phyloP scores from a whole-genome alignment of 2,329 filamentous ascomycete species.

The Phyllosticta citrichinensis region DNA sequence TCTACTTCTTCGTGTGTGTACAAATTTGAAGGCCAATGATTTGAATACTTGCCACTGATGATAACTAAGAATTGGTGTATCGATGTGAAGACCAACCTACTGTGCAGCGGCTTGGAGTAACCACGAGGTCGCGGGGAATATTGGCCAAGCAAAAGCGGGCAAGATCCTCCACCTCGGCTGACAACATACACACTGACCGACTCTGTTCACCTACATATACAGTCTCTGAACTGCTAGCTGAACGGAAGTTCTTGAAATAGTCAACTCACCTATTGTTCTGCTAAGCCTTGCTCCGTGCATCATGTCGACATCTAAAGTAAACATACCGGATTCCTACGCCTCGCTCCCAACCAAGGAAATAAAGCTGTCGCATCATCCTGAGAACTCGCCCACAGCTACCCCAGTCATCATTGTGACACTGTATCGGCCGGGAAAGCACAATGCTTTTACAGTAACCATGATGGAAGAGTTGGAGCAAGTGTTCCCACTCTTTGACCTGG shows the following conservation, averaged over 20 bases:
- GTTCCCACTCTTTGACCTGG: conserved; percentile 42
- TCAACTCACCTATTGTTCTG: neutral
- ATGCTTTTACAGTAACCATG: conserved; percentile 61
- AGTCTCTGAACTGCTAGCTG: no score
- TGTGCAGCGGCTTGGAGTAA: neutral
- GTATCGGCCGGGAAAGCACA: conserved; percentile 54
- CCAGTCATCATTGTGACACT: conserved; percentile 54
- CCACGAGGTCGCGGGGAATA: neutral
- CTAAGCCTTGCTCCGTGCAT: neutral
- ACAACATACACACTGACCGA: neutral
- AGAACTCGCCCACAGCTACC: conserved; percentile 44
- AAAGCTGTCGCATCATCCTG: conserved; percentile 30
- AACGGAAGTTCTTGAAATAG: neutral
- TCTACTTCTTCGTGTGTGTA: no score
- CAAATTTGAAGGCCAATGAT: no score
- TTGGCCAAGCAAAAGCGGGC: neutral
- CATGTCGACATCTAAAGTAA: neutral
- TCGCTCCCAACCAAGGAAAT: conserved; percentile 32
- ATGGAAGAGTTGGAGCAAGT: conserved; percentile 48
- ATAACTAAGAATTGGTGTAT: no score
- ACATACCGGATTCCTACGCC: conserved; percentile 31
- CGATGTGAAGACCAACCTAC: no score
- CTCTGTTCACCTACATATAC: no score
- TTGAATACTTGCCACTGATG: no score
- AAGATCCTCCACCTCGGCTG: neutral